A percentile compares a stretch with the other conserved stretches of the same genome.
Conservation (phyloP, 208 protist genomes). For the Crithidia sp. region DNA sequence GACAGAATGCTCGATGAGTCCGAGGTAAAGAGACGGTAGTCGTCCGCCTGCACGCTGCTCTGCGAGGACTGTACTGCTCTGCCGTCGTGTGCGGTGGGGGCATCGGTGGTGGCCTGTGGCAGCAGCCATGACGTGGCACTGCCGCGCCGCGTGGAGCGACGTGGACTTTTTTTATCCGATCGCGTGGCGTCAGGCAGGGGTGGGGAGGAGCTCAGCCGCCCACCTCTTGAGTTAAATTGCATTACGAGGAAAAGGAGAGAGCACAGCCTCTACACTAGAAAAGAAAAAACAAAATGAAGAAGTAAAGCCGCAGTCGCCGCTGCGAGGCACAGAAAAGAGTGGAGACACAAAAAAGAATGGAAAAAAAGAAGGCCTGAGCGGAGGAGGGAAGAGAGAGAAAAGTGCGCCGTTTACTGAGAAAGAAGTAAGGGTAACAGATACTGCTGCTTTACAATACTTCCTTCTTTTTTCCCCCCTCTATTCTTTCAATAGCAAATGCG, state of each 20-base stretch:
- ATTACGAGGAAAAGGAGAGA: neutral
- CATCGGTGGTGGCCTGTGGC: conserved; percentile 17
- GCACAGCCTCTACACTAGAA: no score
- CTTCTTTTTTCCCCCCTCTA: no score
- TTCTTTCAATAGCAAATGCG: no score
- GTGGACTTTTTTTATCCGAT: neutral
- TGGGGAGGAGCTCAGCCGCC: neutral
- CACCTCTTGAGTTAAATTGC: conserved; percentile 9
- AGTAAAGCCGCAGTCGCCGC: no score
- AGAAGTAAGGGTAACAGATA: no score
- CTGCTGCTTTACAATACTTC: no score
- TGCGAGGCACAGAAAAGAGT: no score
- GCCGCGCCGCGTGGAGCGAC: neutral
- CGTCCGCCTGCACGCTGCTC: conserved; percentile 13
- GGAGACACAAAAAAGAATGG: neutral
- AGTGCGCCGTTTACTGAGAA: no score
- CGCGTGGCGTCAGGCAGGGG: neutral
- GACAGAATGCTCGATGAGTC: conserved; percentile 26
- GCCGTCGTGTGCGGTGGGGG: neutral
- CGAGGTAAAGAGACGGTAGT: conserved; percentile 9
- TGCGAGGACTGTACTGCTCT: neutral
- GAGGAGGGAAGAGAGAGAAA: neutral
- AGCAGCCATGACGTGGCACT: conserved; percentile 4
- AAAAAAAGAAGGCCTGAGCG: neutral
- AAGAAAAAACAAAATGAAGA: no score